Evolutionary conservation across 306 rosid genomes (phyloP), one percentile per base, ranked within the genome.

Genomic region (Cucurbita moschata): DNA sequence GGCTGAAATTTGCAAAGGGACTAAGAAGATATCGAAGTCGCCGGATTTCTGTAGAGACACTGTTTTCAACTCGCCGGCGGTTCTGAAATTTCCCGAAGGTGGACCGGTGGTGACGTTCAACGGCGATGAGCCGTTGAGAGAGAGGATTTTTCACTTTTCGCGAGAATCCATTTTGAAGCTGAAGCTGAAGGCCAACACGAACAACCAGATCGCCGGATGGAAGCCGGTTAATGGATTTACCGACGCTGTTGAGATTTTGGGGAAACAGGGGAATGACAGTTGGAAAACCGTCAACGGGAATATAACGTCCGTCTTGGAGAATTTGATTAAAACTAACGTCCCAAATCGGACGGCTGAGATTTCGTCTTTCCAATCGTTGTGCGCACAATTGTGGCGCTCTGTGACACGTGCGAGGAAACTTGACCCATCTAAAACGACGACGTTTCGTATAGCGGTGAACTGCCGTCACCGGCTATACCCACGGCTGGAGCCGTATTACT

Each of bases 401-500:
- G 78, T 75, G 8, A 75, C 78, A 38, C 73, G 72, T 38, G 78
- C 78, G 21, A 75, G 78, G 52, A 75, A 49, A 26, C 53, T 75
- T 7, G 78, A 75, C 26, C 53, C 37, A 2, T 6, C 35, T 0
- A 75, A 64, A 64, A 63, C 78, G 78, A 75, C 78, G 63, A 75
- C 78, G 61, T 75, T 75, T 42, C 59, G 78, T 1, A 75, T 75
- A 54, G 78, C 78, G 9, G 78, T 75, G 15, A 75, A 75, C 78
- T 75, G 78, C 72, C 78, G 78, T 52, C 78, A 75, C 53, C 73
- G 78, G 1, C 53, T 75, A 5, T 38, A 63, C 15, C 78, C 78
- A 5, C 63, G 64, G 26, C 59, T 75, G n/a, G 73, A 75, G 3
- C 73, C 72, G 8, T 51, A 63, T 16, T 75, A 75, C 42, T 75